Base-by-base conservation (phyloP, 768 basidiomycete species). In the Termitomyces sp. region DNA sequence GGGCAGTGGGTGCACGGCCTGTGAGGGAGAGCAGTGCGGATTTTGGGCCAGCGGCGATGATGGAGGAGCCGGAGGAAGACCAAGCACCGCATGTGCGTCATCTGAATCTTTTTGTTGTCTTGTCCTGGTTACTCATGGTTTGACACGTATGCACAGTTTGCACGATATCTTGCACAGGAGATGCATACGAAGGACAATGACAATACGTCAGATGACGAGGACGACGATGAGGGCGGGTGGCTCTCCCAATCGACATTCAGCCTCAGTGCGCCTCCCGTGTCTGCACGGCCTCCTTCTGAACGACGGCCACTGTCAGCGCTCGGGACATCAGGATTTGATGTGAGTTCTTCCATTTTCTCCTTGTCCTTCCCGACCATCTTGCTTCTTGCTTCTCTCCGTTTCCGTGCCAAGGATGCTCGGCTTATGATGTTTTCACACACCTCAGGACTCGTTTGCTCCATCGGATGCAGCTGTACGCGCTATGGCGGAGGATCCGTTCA, bases 191-290 rank as follows among this genome's bases (percentile, higher is more conserved):
- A 82, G 28, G 87, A 88, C 55, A 81, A 81, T 52, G 87, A 87
- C 59, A 81, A 81, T 54, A 81, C 73, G 71, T 68, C 84, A 61
- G 71, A 78, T 51, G 78, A 80, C 28, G 87, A 91, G 55, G 90
- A 90, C 53, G 90, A 91, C 16, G 90, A 91, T 18, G 89, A 91
- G 13, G 84, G 84, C 4, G 91, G 91, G 0, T 94, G 92, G 92
- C 73, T 93, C 28, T 80, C 90, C 3, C 88, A 90, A 48, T 92
- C 90, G 9, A 85, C 80, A n/a, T 92, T 92, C 64, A 81, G 82
- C 32, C 73, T 88, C 9, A 75, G 78, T 24, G 75, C 78, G 55
- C 78, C 81, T 18, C 81, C 84, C 3, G 76, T 82, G 18, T 75
- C 83, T 24, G 73, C 80, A 55, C 77, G 82, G 59, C 78, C 79